These are phyloP conservation scores for Gracilaria gracilis DNA, from an alignment of 23 red algal species.

Conservation along the genomic window DNA sequence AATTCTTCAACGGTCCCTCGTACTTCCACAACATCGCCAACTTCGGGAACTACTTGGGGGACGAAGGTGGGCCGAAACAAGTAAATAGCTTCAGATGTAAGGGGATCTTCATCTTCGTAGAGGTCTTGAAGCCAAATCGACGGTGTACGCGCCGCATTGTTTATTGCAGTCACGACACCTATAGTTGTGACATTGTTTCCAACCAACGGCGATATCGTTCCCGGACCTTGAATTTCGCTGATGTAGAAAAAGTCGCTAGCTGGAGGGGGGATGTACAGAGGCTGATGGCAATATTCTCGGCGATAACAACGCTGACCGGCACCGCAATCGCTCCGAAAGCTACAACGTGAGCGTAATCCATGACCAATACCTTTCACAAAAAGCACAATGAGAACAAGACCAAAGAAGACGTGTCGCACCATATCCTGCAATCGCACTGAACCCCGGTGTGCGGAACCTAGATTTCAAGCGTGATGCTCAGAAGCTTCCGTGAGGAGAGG, in stretches of 20 bases:
- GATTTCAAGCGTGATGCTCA: too few species aligned
- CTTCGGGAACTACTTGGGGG: not conserved
- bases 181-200: not conserved
- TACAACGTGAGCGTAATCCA: not conserved
- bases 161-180: not conserved
- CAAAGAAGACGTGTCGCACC: not conserved
- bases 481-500: too few species aligned
- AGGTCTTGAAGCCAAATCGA: not conserved
- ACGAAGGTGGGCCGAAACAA: not conserved
- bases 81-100: not conserved
- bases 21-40: not conserved
- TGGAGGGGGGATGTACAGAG: not conserved
- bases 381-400: not conserved
- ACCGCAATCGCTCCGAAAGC: not conserved
- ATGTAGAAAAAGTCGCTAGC: not conserved
- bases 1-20: not conserved
- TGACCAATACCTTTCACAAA: not conserved
- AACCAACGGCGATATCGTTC: not conserved
- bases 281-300: not conserved
- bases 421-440: not conserved
- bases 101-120: not conserved
- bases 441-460: too few species aligned
- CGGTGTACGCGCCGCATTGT: not conserved
- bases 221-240: not conserved
- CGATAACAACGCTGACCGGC: not conserved